phyloP scores from a whole-genome alignment of 1,284 basidiomycete genomes.

The Austropuccinia psidii region DNA sequence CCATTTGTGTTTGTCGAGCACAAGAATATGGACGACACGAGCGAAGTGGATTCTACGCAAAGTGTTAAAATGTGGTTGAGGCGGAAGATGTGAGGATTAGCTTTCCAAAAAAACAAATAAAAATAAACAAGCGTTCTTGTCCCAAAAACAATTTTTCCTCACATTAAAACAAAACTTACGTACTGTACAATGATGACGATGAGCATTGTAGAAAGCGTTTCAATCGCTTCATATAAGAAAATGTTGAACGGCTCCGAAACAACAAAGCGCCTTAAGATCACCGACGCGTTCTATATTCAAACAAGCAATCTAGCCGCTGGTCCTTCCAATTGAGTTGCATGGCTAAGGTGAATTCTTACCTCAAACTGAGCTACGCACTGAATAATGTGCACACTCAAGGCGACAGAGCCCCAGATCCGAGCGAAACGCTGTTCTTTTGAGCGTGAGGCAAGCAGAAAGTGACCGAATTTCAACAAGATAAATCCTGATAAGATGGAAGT shows the following conservation, averaged over 20 bases:
- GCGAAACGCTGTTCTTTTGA: conserved; percentile 8
- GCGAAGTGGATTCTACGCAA: conserved; percentile 8
- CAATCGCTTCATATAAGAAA: conserved; percentile 21
- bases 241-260: neutral
- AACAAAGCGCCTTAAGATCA: conserved; percentile 3
- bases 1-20: conserved; percentile 7
- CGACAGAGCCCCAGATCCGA: neutral
- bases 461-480: conserved; percentile 3
- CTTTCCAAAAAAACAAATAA: too few species aligned
- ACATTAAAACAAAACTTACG: neutral
- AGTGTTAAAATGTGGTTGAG: too few species aligned
- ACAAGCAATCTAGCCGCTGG: neutral
- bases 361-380: neutral
- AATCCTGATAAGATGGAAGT: conserved; percentile 2
- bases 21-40: conserved; percentile 1
- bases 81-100: neutral
- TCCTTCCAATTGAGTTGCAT: neutral
- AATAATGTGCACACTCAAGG: neutral
- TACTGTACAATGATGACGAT: conserved; percentile 20
- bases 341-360: neutral
- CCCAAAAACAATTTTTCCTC: too few species aligned
- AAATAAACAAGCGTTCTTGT: too few species aligned
- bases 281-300: conserved; percentile 4
- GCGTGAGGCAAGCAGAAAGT: conserved; percentile 10
- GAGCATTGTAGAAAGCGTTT: conserved; percentile 5